Evolutionary conservation across 2,329 filamentous ascomycete genomes (phyloP), one percentile per base, ranked within the genome.

Genomic region (Verticillium albo-atrum): DNA sequence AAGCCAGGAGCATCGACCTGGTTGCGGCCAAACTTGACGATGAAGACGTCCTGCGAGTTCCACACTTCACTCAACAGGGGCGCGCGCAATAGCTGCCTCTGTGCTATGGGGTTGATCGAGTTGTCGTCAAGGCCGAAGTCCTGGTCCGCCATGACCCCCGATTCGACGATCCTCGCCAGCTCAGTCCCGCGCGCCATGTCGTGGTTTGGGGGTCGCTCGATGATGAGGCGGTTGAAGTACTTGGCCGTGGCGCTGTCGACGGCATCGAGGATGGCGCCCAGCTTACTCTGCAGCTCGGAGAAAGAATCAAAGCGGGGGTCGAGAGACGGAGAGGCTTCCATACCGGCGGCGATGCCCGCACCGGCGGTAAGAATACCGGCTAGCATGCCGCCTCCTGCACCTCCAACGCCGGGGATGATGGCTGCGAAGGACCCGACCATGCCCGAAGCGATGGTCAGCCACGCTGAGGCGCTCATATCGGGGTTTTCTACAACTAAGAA

Each of bases 61-160:
- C 54, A 55, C 3, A 55, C 32, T 14, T 37, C 54, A 30, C 28
- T 35, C 9, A 55, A n/a, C 17, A 55, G 28, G 17, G 54, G 32
- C 5, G 54, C 54, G 12, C 52, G 52, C 4, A 35, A 30, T n/a
- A 55, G 30, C 54, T 37, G 32, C 7, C 54, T 28, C 20, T 35
- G 28, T 5, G 30, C 23, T 12, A 10, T 7, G 30, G 54, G 20
- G 32, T 55, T 23, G 20, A 37, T 15, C 10, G 28, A 23, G 17
- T 12, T 30, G n/a, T 55, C 30, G 28, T n/a, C 54, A 3, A 25
- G 42, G n/a, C 15, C 58, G 53, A 59, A 51, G 54, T 60, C 58
- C 58, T 60, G 58, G 50, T 60, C 37, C 3, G 54, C 58, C 23
- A 60, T 54, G 6, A 37, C 47, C 15, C 58, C 58, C 9, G 15